Evolutionary conservation across 495 filamentous ascomycete genomes (phyloP).

Genomic region (Penicillium manginii): DNA sequence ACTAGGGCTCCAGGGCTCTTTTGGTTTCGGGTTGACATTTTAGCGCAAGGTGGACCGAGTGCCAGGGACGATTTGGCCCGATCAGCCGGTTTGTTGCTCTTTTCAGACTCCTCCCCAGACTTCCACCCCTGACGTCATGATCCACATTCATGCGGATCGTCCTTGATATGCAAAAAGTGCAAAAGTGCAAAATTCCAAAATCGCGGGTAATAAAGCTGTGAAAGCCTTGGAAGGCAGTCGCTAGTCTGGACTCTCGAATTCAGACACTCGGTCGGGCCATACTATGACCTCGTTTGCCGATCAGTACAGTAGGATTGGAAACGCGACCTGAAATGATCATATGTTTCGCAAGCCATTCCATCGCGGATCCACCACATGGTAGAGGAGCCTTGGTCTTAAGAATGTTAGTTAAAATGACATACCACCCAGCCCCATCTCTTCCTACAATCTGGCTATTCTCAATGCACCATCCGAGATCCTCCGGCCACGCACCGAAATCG

Average conservation of each 20-base stretch:
- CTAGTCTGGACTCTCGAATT: not conserved
- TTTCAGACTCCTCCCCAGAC: not conserved
- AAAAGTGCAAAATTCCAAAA: not conserved
- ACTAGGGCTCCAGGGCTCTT: not conserved
- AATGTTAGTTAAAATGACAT: not conserved
- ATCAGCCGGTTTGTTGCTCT: constrained; percentile 2
- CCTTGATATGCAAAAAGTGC: not conserved
- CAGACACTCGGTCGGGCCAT: too few species aligned
- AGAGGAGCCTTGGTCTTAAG: not conserved
- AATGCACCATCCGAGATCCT: too few species aligned
- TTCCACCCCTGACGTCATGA: constrained; percentile 2
- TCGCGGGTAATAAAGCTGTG: too few species aligned
- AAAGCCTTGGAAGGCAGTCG: not conserved
- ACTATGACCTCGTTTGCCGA: too few species aligned
- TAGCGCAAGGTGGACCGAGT: constrained; percentile 1
- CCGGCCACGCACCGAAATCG: too few species aligned
- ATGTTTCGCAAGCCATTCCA: not conserved
- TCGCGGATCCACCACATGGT: not conserved
- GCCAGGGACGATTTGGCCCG: constrained; percentile 1
- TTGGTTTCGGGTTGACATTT: not conserved
- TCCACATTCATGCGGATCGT: not conserved
- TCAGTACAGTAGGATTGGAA: not conserved
- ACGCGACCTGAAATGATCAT: not conserved
- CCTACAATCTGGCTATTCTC: too few species aligned
- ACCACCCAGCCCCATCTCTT: too few species aligned